A percentile compares a stretch with the other conserved stretches of the same genome.
Evolutionary conservation across 2,329 filamentous ascomycete genomes (phyloP).

Genomic region (Neofusicoccum laricinum): DNA sequence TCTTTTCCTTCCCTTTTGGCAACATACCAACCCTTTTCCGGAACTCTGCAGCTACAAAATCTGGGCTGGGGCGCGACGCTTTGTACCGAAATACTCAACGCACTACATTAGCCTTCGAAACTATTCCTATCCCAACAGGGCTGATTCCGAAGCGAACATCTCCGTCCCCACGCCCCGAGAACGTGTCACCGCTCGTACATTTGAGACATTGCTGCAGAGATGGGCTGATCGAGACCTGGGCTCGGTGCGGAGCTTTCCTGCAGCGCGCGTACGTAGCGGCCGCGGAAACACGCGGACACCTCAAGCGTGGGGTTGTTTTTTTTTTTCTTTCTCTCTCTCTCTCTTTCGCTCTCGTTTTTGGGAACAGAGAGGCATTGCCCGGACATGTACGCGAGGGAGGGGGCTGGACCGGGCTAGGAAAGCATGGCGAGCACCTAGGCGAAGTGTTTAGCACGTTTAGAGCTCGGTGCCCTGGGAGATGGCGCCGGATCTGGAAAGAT

Average conservation of each 20-base stretch:
- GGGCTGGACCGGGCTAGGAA: slow-evolving; percentile 1
- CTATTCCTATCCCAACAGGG: neutral
- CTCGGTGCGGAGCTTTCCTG: neutral
- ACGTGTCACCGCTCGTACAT: neutral
- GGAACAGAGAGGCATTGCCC: neutral
- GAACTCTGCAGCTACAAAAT: neutral
- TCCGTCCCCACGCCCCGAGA: neutral
- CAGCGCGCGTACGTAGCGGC: neutral
- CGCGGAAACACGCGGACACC: too few relatives aligned
- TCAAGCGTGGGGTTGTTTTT: too few relatives aligned
- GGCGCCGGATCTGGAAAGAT: neutral
- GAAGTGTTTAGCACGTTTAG: neutral
- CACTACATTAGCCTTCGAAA: neutral
- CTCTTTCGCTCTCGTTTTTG: too few relatives aligned
- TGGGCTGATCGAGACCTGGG: neutral
- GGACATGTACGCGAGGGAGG: neutral
- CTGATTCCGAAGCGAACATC: neutral
- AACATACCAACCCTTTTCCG: neutral
- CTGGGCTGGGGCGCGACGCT: neutral
- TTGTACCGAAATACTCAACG: neutral
- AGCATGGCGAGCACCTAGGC: neutral
- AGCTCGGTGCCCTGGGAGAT: neutral
- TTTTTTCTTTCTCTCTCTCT: too few relatives aligned
- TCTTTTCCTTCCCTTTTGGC: neutral
- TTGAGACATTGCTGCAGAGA: neutral